Conservation (phyloP, 1,284 basidiomycete species). For the Sanghuangporus weigelae region DNA sequence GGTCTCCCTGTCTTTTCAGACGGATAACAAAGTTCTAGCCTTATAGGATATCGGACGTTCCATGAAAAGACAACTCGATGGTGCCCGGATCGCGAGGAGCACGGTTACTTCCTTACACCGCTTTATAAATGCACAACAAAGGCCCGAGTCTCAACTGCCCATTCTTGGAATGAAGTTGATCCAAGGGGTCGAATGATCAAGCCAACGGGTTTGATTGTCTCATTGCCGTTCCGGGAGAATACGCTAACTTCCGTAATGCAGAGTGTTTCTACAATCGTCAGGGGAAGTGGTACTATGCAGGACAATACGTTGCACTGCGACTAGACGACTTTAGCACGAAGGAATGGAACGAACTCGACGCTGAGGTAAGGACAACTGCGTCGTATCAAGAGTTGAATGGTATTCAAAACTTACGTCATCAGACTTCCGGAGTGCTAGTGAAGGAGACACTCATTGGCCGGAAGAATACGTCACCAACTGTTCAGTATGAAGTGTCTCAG, state of each 20-base stretch:
- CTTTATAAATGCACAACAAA: conserved; percentile 72
- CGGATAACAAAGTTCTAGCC: conserved; percentile 32
- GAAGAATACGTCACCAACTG: conserved; percentile 71
- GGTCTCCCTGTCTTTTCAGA: conserved; percentile 1
- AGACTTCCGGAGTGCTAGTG: conserved; percentile 60
- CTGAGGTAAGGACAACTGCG: conserved; percentile 40
- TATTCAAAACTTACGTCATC: conserved; percentile 6
- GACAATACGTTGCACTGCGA: conserved; percentile 60
- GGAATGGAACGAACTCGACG: conserved; percentile 62
- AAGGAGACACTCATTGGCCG: conserved; percentile 64
- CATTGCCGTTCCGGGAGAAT: neutral
- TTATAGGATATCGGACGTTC: conserved; percentile 59
- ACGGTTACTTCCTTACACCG: conserved; percentile 68
- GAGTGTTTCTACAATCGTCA: conserved; percentile 77
- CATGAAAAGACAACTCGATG: conserved; percentile 63
- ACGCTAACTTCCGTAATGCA: conserved; percentile 24
- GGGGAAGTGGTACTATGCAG: conserved; percentile 75
- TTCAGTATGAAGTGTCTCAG: conserved; percentile 64
- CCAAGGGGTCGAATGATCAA: conserved; percentile 49
- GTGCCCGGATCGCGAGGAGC: conserved; percentile 75
- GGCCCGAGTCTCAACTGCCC: conserved; percentile 63
- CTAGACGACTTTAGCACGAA: conserved; percentile 57
- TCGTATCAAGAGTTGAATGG: neutral
- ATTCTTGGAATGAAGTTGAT: conserved; percentile 61
- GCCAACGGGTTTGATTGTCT: conserved; percentile 48